A percentile compares a stretch with the other conserved stretches of the same genome.
Evolutionary conservation across 2,329 filamentous ascomycete species (phyloP).

Genomic region (Calonectria pauciramosa): DNA sequence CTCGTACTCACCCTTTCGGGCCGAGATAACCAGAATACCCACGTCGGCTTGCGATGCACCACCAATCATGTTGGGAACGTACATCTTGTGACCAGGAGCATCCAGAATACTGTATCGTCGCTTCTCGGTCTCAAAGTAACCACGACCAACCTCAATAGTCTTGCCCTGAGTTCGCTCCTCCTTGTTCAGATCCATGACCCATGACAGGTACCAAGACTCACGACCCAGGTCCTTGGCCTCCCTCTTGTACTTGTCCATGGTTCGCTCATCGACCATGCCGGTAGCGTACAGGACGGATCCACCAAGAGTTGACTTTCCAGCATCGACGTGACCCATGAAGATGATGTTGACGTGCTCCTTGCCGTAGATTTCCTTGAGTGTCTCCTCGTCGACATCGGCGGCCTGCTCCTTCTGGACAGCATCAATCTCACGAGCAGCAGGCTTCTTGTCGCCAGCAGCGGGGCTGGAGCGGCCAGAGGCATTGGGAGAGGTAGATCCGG

Average conservation of each 20-base stretch:
- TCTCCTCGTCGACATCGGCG: slow-evolving; percentile 78
- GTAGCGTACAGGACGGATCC: slow-evolving; percentile 93
- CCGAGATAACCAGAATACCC: slow-evolving; percentile 94
- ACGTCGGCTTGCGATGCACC: slow-evolving; percentile 94
- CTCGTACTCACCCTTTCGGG: slow-evolving; percentile 98
- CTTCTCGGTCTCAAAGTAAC: slow-evolving; percentile 97
- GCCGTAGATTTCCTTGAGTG: slow-evolving; percentile 94
- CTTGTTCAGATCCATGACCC: slow-evolving; percentile 97
- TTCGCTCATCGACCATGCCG: slow-evolving; percentile 99
- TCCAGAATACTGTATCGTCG: slow-evolving; percentile 96
- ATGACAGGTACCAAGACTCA: slow-evolving; percentile 99
- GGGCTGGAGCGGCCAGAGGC: slow-evolving; percentile 90
- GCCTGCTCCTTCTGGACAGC: slow-evolving; percentile 87
- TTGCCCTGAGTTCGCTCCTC: slow-evolving; percentile 97
- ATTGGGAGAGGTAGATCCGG: slow-evolving; percentile 82
- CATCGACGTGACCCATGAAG: slow-evolving; percentile 98
- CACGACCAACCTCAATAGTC: slow-evolving; percentile 96
- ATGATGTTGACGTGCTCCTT: slow-evolving; percentile 96
- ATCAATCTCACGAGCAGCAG: slow-evolving; percentile 76
- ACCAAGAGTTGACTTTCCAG: slow-evolving; percentile 96
- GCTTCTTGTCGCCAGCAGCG: slow-evolving; percentile 69
- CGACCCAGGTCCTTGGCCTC: slow-evolving; percentile 96
- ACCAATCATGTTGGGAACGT: slow-evolving; percentile 98
- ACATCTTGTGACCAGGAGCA: slow-evolving; percentile 97
- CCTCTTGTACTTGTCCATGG: slow-evolving; percentile 97